Percentiles rank a stretch among this genome's conserved stretches.
These are phyloP conservation scores for Trichoderma citrinoviride DNA, from an alignment of 2,329 filamentous ascomycete species.

Conservation along the genomic window DNA sequence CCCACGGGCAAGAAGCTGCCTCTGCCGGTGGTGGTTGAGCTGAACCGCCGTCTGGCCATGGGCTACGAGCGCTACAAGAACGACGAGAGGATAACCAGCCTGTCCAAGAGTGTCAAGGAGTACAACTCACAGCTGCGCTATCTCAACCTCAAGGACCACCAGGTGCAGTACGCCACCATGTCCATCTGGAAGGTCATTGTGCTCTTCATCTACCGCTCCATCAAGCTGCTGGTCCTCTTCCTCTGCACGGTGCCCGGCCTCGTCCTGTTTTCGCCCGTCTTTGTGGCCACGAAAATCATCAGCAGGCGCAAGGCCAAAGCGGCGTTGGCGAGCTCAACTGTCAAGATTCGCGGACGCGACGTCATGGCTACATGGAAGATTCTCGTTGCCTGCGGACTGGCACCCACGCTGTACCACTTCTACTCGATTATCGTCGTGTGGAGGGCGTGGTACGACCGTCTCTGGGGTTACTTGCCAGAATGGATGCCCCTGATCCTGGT, in stretches of 20 bases:
- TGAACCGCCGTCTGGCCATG: slow-evolving; percentile 86
- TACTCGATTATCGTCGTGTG: slow-evolving; percentile 73
- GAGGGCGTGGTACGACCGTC: slow-evolving; percentile 76
- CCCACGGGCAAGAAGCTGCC: slow-evolving; percentile 91
- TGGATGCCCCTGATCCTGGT: slow-evolving; percentile 79
- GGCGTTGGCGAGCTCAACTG: slow-evolving; percentile 78
- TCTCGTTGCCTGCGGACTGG: slow-evolving; percentile 79
- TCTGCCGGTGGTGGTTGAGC: slow-evolving; percentile 86
- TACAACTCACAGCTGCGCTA: slow-evolving; percentile 88
- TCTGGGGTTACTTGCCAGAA: slow-evolving; percentile 76
- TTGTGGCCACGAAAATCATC: slow-evolving; percentile 79
- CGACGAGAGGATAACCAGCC: slow-evolving; percentile 73
- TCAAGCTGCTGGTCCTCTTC: slow-evolving; percentile 73
- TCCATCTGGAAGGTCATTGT: slow-evolving; percentile 72
- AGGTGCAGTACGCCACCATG: slow-evolving; percentile 87
- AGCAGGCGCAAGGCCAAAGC: slow-evolving; percentile 78
- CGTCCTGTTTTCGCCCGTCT: slow-evolving; percentile 83
- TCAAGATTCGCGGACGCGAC: slow-evolving; percentile 84
- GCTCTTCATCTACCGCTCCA: slow-evolving; percentile 74
- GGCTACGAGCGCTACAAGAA: slow-evolving; percentile 93
- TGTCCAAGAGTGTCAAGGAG: slow-evolving; percentile 71
- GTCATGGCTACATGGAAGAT: slow-evolving; percentile 95
- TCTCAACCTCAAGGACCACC: slow-evolving; percentile 86
- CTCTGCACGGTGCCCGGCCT: slow-evolving; percentile 83
- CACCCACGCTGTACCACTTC: slow-evolving; percentile 76